These are phyloP conservation scores for Botrytis tulipae DNA, from an alignment of 2,329 filamentous ascomycete genomes.

Conservation along the genomic window DNA sequence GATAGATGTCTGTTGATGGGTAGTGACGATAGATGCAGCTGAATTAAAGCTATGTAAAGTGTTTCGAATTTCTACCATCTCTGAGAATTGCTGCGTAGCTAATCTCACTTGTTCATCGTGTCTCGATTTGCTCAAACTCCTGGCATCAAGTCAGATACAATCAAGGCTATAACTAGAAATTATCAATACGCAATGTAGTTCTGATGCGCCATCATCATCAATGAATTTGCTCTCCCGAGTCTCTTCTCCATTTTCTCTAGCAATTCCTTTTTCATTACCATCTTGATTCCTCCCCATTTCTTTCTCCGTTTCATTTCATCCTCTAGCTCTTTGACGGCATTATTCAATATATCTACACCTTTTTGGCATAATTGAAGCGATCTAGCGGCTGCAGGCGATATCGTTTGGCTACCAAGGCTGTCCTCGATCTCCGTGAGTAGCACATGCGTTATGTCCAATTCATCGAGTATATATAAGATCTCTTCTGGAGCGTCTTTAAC, in stretches of 20 bases:
- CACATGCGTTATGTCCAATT: background rate
- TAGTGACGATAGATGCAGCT: too few species aligned
- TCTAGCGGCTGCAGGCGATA: background rate
- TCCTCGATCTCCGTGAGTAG: background rate
- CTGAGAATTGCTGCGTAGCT: background rate
- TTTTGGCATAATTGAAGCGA: background rate
- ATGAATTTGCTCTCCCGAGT: background rate
- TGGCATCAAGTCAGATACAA: background rate
- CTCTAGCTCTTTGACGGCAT: background rate
- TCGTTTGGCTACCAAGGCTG: background rate
- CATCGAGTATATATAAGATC: background rate
- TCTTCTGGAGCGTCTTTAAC: conserved; percentile 8
- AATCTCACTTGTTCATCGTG: background rate
- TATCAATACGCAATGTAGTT: background rate
- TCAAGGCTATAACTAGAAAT: too few species aligned
- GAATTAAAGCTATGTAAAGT: background rate
- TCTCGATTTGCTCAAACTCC: background rate
- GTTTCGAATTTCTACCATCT: background rate
- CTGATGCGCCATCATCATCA: background rate
- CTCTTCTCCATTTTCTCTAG: background rate
- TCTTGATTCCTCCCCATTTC: background rate
- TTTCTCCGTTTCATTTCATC: background rate
- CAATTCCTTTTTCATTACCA: background rate
- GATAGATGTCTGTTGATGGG: background rate
- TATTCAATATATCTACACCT: background rate